Evolutionary conservation across 2,329 filamentous ascomycete species (phyloP).

Genomic region (Pseudopithomyces maydicus): DNA sequence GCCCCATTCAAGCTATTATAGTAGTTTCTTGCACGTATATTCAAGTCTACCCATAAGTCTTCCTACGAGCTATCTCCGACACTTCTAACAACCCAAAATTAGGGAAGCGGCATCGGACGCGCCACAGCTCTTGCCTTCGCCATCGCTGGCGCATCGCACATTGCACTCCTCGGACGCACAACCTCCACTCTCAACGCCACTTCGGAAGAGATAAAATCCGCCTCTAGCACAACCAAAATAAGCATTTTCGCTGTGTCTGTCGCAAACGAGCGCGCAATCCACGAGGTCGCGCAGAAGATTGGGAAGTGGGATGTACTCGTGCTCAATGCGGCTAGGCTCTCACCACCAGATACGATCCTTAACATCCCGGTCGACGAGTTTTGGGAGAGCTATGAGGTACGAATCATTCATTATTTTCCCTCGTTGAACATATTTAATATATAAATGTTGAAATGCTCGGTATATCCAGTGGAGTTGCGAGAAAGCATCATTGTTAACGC

Average conservation of each 20-base stretch:
- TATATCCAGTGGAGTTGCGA: no score
- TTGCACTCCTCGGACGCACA: constrained; percentile 51
- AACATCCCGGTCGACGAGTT: constrained; percentile 17
- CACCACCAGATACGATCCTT: constrained; percentile 9
- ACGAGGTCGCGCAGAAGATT: constrained; percentile 17
- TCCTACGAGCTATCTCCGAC: no score
- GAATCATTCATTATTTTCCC: neutral
- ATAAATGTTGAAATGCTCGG: neutral
- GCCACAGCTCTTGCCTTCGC: constrained; percentile 51
- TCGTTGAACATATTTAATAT: no score
- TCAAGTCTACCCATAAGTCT: neutral
- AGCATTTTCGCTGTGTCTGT: constrained; percentile 13
- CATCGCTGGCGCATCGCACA: constrained; percentile 47
- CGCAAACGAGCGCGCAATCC: constrained; percentile 14
- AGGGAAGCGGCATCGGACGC: constrained; percentile 52
- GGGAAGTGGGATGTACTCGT: constrained; percentile 26
- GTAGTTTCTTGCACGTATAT: no score
- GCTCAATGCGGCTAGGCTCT: constrained; percentile 21
- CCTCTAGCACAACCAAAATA: neutral
- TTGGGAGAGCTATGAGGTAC: constrained; percentile 26
- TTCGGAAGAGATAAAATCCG: neutral
- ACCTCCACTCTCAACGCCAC: constrained; percentile 19
- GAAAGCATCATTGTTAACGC: no score
- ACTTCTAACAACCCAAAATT: neutral
- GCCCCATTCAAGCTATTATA: no score